phyloP scores from a whole-genome alignment of 2,329 filamentous ascomycete species.

The Ophiostoma triangulosporum region DNA sequence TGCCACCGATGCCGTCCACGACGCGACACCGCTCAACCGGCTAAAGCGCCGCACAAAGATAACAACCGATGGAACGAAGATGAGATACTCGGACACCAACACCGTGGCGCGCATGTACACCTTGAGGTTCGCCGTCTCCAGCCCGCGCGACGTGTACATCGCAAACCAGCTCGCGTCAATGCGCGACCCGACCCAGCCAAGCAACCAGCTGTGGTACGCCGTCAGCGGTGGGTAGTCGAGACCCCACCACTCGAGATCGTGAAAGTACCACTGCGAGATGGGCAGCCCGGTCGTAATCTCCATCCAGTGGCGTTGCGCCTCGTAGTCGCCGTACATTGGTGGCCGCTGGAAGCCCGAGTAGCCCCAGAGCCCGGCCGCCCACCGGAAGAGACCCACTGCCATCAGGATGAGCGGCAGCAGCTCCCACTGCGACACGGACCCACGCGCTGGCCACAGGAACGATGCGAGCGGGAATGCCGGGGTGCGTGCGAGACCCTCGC shows the following conservation, averaged over 20 bases:
- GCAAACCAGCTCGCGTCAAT: slow-evolving; percentile 82
- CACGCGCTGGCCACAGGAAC: slow-evolving; percentile 87
- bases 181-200: slow-evolving; percentile 69
- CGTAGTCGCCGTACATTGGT: slow-evolving; percentile 93
- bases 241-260: slow-evolving; percentile 95
- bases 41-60: slow-evolving; percentile 76
- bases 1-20: slow-evolving; percentile 73
- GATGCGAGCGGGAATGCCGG: slow-evolving; percentile 83
- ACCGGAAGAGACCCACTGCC: slow-evolving; percentile 80
- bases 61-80: slow-evolving; percentile 74
- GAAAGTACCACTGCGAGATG: slow-evolving; percentile 92
- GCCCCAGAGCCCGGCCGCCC: slow-evolving; percentile 84
- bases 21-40: slow-evolving; percentile 59
- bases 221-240: slow-evolving; percentile 95
- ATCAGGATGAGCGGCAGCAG: slow-evolving; percentile 79
- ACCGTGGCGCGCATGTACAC: slow-evolving; percentile 94
- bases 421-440: slow-evolving; percentile 80
- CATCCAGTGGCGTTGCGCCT: slow-evolving; percentile 98
- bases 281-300: slow-evolving; percentile 84
- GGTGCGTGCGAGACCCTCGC: slow-evolving; percentile 35
- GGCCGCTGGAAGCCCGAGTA: slow-evolving; percentile 76
- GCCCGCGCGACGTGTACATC: slow-evolving; percentile 67
- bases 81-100: slow-evolving; percentile 76
- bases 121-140: slow-evolving; percentile 68
- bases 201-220: slow-evolving; percentile 94